phyloP scores from a whole-genome alignment of 495 filamentous ascomycete genomes.

The Pyronema domesticum region DNA sequence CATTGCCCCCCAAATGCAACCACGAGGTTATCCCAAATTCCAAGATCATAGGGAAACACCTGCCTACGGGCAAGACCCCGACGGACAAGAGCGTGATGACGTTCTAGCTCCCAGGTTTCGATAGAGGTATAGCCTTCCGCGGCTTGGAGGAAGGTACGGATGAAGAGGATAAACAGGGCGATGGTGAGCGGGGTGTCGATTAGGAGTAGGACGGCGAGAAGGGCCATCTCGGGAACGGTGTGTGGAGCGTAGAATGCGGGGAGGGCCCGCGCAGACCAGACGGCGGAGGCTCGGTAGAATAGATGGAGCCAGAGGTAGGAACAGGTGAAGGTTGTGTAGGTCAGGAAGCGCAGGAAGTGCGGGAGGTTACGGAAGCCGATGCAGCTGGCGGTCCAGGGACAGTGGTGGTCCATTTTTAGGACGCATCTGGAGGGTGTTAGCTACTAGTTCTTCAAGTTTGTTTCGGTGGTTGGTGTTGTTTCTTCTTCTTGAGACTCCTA shows the following conservation, averaged over 20 bases:
- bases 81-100: slow-evolving; percentile 57
- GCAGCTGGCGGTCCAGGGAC: slow-evolving; percentile 88
- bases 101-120: slow-evolving; percentile 80
- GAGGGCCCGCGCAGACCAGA: neutral
- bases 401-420: slow-evolving; percentile 97
- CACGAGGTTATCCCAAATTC: slow-evolving; percentile 59
- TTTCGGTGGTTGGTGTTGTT: no score
- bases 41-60: slow-evolving; percentile 86
- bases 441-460: neutral
- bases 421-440: slow-evolving; percentile 44
- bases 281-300: neutral
- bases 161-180: slow-evolving; percentile 9
- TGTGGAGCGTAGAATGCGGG: slow-evolving; percentile 11
- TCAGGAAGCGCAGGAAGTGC: slow-evolving; percentile 74
- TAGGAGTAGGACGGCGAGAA: slow-evolving; percentile 9
- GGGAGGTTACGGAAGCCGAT: slow-evolving; percentile 81
- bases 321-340: slow-evolving; percentile 44
- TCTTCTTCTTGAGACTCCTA: no score
- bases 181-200: slow-evolving; percentile 6
- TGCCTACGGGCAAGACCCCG: slow-evolving; percentile 43
- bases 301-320: neutral
- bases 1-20: slow-evolving; percentile 51
- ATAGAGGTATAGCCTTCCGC: slow-evolving; percentile 62
- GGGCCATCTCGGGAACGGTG: slow-evolving; percentile 7
- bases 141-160: slow-evolving; percentile 39